Evolutionary conservation across 2,329 filamentous ascomycete genomes (phyloP), one percentile per base, ranked within the genome.

Genomic region (Colletotrichum paranaense): DNA sequence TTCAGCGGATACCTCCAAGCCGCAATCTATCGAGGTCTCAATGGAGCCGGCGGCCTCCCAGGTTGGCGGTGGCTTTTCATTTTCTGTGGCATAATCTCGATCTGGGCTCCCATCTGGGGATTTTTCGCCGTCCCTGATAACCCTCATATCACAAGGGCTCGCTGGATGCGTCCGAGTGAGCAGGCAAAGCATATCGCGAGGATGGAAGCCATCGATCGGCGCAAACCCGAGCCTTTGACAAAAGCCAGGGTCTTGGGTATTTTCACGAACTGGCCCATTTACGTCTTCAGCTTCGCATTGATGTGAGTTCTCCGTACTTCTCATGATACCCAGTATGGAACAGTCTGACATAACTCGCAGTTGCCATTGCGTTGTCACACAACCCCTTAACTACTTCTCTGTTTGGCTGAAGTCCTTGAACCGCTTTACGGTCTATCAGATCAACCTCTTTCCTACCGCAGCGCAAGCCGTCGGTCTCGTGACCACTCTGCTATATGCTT

Each of bases 31-130:
- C 19, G 19, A 7, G 42, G 42, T n/a, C 42, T 49, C 1, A 49
- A 49, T 49, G 42, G 42, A 49, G 19, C 42, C 42, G 19, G 19
- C 19, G 42, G 8, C 4, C 42, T 49, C 19, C 42, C 79, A 1
- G 83, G 80, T 0, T 84, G 78, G 78, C 80, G 81, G 28, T 85
- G 82, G 82, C 78, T 84, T 3, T 84, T 84, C 67, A 78, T 84
- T 49, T 81, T 84, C 72, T 82, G 83, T 70, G 82, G 82, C 8
- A 52, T 78, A 26, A 71, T 78, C 24, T 69, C 72, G 9, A 64
- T 78, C 5, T 76, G 76, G n/a, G 66, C 76, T 30, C 67, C 76
- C 5, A 26, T 77, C 7, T 74, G 75, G 38, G 76, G 76, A 62
- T 75, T 73, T 22, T 67, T 65, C 0, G 75, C 75, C 32, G 67